phyloP scores from a whole-genome alignment of 2,329 filamentous ascomycete genomes.

The Stachybotrys echinatus region DNA sequence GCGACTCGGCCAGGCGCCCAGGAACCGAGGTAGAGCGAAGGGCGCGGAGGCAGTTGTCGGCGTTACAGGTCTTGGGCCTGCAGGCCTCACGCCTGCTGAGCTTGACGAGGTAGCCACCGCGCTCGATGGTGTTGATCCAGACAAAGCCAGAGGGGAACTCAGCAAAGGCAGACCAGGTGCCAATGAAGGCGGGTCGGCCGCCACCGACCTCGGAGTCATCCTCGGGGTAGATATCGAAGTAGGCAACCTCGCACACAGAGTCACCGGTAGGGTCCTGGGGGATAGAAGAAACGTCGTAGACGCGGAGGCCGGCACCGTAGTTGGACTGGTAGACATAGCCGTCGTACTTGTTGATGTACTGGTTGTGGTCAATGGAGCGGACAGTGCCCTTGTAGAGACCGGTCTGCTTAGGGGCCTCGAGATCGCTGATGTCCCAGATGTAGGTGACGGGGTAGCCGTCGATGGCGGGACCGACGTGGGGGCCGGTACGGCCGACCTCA shows the following conservation, averaged over 20 bases:
- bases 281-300: constrained; percentile 26
- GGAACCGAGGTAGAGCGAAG: not conserved
- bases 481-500: constrained; percentile 25
- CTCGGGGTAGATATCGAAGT: constrained; percentile 42
- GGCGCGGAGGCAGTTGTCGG: constrained; percentile 1
- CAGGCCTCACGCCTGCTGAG: not conserved
- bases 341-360: constrained; percentile 30
- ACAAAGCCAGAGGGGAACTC: constrained; percentile 1
- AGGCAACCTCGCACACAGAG: constrained; percentile 34
- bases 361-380: constrained; percentile 39
- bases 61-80: constrained; percentile 2
- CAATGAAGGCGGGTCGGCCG: not conserved
- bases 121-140: constrained; percentile 4
- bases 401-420: constrained; percentile 29
- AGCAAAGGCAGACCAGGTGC: constrained; percentile 1
- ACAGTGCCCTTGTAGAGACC: constrained; percentile 34
- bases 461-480: constrained; percentile 6
- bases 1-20: not conserved
- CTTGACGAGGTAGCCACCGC: constrained; percentile 3
- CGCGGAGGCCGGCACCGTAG: constrained; percentile 38
- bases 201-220: constrained; percentile 25
- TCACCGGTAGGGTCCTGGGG: constrained; percentile 30
- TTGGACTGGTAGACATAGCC: constrained; percentile 39
- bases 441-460: constrained; percentile 28
- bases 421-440: constrained; percentile 38